phyloP scores from a whole-genome alignment of 495 filamentous ascomycete genomes.

The Talaromyces borbonicus region DNA sequence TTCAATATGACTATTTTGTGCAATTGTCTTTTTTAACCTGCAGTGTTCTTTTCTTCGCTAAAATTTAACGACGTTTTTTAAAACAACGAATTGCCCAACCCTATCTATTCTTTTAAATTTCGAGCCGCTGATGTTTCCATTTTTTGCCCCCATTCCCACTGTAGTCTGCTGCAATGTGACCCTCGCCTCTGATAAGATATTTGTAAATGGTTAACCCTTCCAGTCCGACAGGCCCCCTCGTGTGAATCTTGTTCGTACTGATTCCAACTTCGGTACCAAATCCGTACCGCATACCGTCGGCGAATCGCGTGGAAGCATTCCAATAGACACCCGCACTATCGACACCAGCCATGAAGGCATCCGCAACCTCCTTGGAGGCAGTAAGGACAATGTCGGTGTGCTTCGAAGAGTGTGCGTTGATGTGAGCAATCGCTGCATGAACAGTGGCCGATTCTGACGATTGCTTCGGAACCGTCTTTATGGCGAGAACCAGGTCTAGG shows the following conservation, averaged over 20 bases:
- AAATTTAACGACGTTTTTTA: conserved; percentile 4
- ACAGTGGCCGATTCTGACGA: conserved; percentile 28
- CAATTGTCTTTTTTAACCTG: conserved; percentile 3
- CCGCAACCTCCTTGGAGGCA: conserved; percentile 49
- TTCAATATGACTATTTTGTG: conserved; percentile 7
- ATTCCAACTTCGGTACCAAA: conserved; percentile 98
- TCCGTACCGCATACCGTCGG: conserved; percentile 92
- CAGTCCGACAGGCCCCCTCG: conserved; percentile 83
- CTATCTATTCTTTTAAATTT: conserved; percentile 16
- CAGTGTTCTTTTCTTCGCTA: conserved; percentile 1
- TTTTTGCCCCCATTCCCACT: conserved; percentile 49
- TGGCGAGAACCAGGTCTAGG: conserved; percentile 70
- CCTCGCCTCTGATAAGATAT: conserved; percentile 74
- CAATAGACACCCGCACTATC: conserved; percentile 93
- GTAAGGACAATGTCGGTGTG: conserved; percentile 94
- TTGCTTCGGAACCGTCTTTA: conserved; percentile 58
- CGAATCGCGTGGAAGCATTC: conserved; percentile 91
- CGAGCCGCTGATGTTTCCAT: conserved; percentile 60
- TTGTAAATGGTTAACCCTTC: conserved; percentile 96
- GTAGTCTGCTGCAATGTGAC: conserved; percentile 68
- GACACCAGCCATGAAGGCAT: conserved; percentile 69
- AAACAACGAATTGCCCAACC: too few relatives aligned
- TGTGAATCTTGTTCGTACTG: conserved; percentile 97
- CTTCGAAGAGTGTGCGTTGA: conserved; percentile 85
- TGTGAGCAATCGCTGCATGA: conserved; percentile 69